phyloP scores from a whole-genome alignment of 129 eudicot genomes.

The Flaveria robusta region DNA sequence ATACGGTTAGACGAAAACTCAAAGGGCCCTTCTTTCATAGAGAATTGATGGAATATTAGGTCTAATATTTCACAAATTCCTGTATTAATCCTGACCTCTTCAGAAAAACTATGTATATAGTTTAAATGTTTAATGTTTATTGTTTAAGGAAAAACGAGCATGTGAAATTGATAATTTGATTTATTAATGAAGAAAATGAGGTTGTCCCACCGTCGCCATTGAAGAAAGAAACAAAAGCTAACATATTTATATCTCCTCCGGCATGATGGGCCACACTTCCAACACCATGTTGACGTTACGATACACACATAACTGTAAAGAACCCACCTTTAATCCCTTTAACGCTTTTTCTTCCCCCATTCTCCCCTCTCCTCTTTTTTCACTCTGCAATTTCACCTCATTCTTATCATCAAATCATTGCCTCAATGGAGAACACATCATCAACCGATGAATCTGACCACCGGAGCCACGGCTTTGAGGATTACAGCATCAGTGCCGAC shows the following conservation, averaged over 20 bases:
- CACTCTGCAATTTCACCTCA: slow-evolving; percentile 28
- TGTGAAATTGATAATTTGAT: neutral
- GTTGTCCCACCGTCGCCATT: slow-evolving; percentile 24
- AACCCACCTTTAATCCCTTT: slow-evolving; percentile 35
- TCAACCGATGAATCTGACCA: slow-evolving; percentile 46
- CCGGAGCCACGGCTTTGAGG: slow-evolving; percentile 27
- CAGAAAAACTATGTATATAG: too few relatives aligned
- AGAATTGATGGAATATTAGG: too few relatives aligned
- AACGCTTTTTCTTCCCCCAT: slow-evolving; percentile 28
- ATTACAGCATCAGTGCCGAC: slow-evolving; percentile 60
- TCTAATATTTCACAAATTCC: too few relatives aligned
- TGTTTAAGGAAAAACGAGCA: too few relatives aligned
- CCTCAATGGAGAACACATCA: slow-evolving; percentile 25
- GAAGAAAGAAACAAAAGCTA: slow-evolving; percentile 21
- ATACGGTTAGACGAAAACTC: too few relatives aligned
- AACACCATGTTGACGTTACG: slow-evolving; percentile 51
- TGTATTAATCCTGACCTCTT: too few relatives aligned
- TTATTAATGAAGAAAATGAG: neutral
- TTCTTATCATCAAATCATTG: slow-evolving; percentile 25
- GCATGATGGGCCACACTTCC: slow-evolving; percentile 39
- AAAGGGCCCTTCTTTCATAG: too few relatives aligned
- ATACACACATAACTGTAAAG: slow-evolving; percentile 49
- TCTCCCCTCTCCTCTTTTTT: neutral
- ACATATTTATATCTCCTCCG: slow-evolving; percentile 31
- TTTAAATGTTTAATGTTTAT: too few relatives aligned